Percentiles rank a stretch among this genome's conserved stretches.
phyloP scores from a whole-genome alignment of 1,284 basidiomycete genomes.

The Ceratobasidium sp. region DNA sequence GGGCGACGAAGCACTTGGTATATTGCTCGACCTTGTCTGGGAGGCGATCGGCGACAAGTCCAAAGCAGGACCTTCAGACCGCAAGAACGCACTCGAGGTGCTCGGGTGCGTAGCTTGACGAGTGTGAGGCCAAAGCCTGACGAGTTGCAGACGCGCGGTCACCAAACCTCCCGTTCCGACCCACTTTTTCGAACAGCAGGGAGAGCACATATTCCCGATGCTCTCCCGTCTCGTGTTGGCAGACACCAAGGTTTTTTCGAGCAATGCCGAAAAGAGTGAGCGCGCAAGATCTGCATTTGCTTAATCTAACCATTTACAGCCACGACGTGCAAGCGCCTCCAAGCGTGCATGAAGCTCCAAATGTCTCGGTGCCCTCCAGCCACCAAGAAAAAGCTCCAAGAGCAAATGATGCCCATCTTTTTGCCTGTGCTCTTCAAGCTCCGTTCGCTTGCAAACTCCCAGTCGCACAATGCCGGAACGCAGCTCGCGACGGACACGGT shows the following conservation, averaged over 20 bases:
- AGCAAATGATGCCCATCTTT: conserved; percentile 34
- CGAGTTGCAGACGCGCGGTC: conserved; percentile 9
- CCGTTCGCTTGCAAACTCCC: conserved; percentile 12
- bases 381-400: conserved; percentile 22
- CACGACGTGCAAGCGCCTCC: conserved; percentile 17
- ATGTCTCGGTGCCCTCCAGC: conserved; percentile 10
- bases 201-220: conserved; percentile 33
- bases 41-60: conserved; percentile 22
- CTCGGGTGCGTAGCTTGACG: conserved; percentile 5
- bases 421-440: conserved; percentile 32
- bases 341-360: conserved; percentile 24
- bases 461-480: conserved; percentile 1
- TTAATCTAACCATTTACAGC: not conserved
- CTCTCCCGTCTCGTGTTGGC: conserved; percentile 19
- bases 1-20: conserved; percentile 20
- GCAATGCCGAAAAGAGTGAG: conserved; percentile 22
- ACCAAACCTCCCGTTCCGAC: conserved; percentile 11
- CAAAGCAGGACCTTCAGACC: conserved; percentile 19
- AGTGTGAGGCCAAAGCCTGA: not conserved
- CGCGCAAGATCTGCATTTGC: not conserved
- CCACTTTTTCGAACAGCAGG: conserved; percentile 20
- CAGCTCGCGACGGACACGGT: conserved; percentile 24
- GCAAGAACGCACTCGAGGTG: conserved; percentile 20
- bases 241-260: conserved; percentile 27
- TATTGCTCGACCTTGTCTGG: conserved; percentile 26